Evolutionary conservation across 331 rosid species (phyloP).

Genomic region (Malus hybrid): DNA sequence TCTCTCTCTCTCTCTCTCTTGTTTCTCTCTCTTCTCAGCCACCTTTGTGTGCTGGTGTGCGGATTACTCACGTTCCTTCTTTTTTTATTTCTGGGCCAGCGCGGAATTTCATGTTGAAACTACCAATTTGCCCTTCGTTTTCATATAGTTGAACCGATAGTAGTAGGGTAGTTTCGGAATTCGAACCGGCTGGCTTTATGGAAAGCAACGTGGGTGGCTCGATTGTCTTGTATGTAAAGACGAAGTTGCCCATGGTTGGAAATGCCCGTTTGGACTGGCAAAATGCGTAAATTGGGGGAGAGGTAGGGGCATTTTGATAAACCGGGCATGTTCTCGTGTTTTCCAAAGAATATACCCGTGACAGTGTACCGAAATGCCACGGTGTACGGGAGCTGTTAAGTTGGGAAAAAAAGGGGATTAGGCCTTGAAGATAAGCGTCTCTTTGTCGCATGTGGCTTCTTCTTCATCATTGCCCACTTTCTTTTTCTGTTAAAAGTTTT

Average conservation of each 20-base stretch:
- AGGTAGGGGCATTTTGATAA: constrained; percentile 21
- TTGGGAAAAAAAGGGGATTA: background rate
- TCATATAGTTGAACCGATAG: accelerated
- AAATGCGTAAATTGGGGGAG: background rate
- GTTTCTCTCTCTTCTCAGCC: constrained; percentile 17
- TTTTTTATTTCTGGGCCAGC: constrained; percentile 29
- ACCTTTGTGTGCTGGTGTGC: constrained; percentile 36
- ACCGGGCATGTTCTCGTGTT: background rate
- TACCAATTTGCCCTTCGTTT: constrained; percentile 19
- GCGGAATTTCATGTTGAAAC: background rate
- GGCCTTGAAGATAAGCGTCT: background rate
- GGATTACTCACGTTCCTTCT: constrained; percentile 39
- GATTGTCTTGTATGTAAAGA: constrained; percentile 11
- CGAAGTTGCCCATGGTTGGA: constrained; percentile 32
- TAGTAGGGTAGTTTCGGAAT: constrained; percentile 12
- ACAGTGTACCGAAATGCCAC: constrained; percentile 33
- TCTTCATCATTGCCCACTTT: background rate
- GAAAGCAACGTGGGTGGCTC: constrained; percentile 47
- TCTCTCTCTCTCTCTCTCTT: constrained; percentile 12
- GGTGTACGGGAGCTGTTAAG: constrained; percentile 41
- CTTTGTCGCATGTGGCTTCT: constrained; percentile 1
- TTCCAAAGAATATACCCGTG: constrained; percentile 12
- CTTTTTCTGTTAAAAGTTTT: too few relatives aligned
- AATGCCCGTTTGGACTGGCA: background rate
- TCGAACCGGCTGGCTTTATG: background rate